Evolutionary conservation across 495 filamentous ascomycete species (phyloP).

Genomic region (Aspergillus ostianus): DNA sequence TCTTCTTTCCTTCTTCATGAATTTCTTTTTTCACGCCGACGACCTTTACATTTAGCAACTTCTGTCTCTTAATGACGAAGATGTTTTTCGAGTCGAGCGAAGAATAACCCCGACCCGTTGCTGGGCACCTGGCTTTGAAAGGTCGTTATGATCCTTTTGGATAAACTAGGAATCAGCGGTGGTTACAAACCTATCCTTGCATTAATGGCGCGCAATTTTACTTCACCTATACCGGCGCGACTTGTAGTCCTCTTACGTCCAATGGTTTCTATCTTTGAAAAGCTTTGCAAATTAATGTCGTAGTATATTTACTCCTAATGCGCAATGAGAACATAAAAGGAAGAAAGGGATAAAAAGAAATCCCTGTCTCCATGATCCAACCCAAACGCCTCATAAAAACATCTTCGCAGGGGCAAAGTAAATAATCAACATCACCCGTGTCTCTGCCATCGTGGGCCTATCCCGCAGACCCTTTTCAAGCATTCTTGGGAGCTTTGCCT

Average conservation of each 20-base stretch:
- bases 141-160: conserved; percentile 62
- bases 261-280: neutral
- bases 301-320: conserved; percentile 4
- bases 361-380: conserved; percentile 9
- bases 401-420: conserved; percentile 1
- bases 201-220: neutral
- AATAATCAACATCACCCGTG: conserved; percentile 12
- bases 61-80: conserved; percentile 45
- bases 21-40: conserved; percentile 45
- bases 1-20: conserved; percentile 42
- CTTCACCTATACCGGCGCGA: no score
- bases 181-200: conserved; percentile 52
- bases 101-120: conserved; percentile 63
- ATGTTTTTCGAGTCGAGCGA: conserved; percentile 73
- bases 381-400: conserved; percentile 20
- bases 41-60: conserved; percentile 51
- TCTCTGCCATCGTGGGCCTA: conserved; percentile 31
- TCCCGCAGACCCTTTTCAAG: conserved; percentile 20
- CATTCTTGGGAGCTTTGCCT: conserved; percentile 32
- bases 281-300: neutral
- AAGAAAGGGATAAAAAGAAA: neutral
- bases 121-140: conserved; percentile 78
- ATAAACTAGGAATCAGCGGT: conserved; percentile 77
- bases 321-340: conserved; percentile 1
- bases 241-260: no score